phyloP scores from a whole-genome alignment of 176 grass and related monocot genomes.

The Lolium perenne region DNA sequence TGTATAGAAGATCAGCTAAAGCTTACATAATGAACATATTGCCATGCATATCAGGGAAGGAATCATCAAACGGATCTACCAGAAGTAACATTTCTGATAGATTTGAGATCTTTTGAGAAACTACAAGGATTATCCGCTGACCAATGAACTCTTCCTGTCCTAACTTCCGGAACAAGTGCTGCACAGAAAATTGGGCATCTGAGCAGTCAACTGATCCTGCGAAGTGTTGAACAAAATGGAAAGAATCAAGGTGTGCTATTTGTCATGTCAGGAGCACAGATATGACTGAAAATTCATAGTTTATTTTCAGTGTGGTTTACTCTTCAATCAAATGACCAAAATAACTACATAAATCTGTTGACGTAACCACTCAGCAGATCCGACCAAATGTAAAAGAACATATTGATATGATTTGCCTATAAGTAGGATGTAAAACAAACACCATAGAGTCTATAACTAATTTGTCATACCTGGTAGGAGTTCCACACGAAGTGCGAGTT shows the following conservation, averaged over 20 bases:
- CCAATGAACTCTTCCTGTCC: conserved; percentile 79
- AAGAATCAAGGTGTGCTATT: conserved; percentile 2
- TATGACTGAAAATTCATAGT: conserved; percentile 27
- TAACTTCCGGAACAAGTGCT: conserved; percentile 79
- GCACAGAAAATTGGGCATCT: conserved; percentile 78
- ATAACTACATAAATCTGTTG: background rate
- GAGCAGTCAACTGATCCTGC: conserved; percentile 59
- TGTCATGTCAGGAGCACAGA: conserved; percentile 16
- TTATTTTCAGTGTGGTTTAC: background rate
- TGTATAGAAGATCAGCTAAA: conserved; percentile 47
- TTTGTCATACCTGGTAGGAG: background rate
- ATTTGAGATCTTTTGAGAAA: conserved; percentile 85
- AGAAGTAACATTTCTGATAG: conserved; percentile 79
- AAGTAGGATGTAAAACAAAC: conserved; percentile 14
- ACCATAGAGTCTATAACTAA: background rate
- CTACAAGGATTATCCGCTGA: conserved; percentile 73
- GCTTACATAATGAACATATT: conserved; percentile 91
- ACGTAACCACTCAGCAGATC: conserved; percentile 11
- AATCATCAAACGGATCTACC: conserved; percentile 85
- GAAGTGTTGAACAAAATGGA: conserved; percentile 36
- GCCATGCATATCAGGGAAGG: conserved; percentile 74
- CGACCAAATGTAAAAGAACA: conserved; percentile 23
- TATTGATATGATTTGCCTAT: conserved; percentile 15
- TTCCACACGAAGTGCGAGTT: conserved; percentile 7
- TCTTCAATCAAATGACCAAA: background rate